Evolutionary conservation across 1,139 yeast species (phyloP).

Genomic region (Taiozyma sp.): DNA sequence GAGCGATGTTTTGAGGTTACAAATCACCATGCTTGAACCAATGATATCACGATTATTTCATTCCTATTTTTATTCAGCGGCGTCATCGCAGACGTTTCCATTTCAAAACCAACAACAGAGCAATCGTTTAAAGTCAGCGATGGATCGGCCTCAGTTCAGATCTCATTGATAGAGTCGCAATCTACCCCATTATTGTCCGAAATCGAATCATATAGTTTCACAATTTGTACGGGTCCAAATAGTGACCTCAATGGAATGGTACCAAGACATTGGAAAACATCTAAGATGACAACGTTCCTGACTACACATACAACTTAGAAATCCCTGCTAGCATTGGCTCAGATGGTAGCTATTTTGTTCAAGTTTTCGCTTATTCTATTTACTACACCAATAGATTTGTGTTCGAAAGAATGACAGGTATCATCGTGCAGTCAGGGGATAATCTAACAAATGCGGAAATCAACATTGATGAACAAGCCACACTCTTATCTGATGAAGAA

Average conservation of each 20-base stretch:
- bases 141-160: constrained; percentile 40
- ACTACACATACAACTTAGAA: constrained; percentile 35
- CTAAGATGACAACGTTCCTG: constrained; percentile 24
- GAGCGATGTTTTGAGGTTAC: too few species aligned
- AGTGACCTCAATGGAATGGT: too few species aligned
- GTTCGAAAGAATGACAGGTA: constrained; percentile 68
- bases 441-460: constrained; percentile 36
- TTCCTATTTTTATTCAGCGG: neutral
- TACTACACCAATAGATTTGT: constrained; percentile 68
- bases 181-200: constrained; percentile 41
- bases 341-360: constrained; percentile 67
- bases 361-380: constrained; percentile 55
- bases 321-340: constrained; percentile 37
- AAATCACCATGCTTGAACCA: neutral
- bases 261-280: too few species aligned
- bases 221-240: too few species aligned
- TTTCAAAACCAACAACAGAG: constrained; percentile 49
- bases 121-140: constrained; percentile 46
- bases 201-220: constrained; percentile 44
- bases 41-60: too few species aligned
- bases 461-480: constrained; percentile 22
- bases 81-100: constrained; percentile 46
- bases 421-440: constrained; percentile 35
- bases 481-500: constrained; percentile 15
- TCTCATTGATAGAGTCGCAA: constrained; percentile 62